These are phyloP conservation scores for Botryosphaeria agaves DNA, from an alignment of 2,329 filamentous ascomycete species.

Conservation along the genomic window DNA sequence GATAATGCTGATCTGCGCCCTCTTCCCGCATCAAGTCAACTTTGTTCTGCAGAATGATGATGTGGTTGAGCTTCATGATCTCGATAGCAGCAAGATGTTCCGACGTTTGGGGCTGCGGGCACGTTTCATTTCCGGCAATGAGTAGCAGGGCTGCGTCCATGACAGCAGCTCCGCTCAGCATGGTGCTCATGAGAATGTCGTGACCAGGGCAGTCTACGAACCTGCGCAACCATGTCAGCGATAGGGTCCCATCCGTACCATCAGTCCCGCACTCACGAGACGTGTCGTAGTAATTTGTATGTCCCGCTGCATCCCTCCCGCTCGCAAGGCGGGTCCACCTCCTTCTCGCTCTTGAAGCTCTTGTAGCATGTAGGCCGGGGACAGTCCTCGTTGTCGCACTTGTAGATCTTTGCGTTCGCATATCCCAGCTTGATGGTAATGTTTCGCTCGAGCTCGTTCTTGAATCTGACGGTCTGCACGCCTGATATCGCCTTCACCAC, in stretches of 20 bases:
- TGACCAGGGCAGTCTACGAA: slow-evolving; percentile 98
- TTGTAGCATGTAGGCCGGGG: slow-evolving; percentile 89
- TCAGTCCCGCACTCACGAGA: slow-evolving; percentile 49
- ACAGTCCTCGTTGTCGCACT: slow-evolving; percentile 85
- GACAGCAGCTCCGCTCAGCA: slow-evolving; percentile 97
- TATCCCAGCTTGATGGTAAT: slow-evolving; percentile 99
- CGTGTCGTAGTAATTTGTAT: slow-evolving; percentile 78
- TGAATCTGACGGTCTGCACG: slow-evolving; percentile 97
- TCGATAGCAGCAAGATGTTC: slow-evolving; percentile 98
- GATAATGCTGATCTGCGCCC: slow-evolving; percentile 80
- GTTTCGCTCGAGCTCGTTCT: slow-evolving; percentile 98
- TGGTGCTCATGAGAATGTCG: slow-evolving; percentile 99
- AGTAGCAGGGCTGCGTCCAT: slow-evolving; percentile 96
- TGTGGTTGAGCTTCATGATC: slow-evolving; percentile 99
- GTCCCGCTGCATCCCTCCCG: slow-evolving; percentile 76
- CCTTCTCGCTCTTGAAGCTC: slow-evolving; percentile 98
- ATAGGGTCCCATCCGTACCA: background rate
- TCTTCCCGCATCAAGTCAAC: slow-evolving; percentile 97
- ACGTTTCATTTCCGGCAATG: slow-evolving; percentile 96
- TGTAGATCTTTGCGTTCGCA: slow-evolving; percentile 98
- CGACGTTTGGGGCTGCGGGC: slow-evolving; percentile 94
- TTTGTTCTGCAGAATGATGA: slow-evolving; percentile 99
- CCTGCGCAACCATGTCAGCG: slow-evolving; percentile 15
- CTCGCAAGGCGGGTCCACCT: slow-evolving; percentile 92
- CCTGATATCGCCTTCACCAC: slow-evolving; percentile 98